A percentile compares a stretch with the other conserved stretches of the same genome.
These are phyloP conservation scores for Triangularia setosa DNA, from an alignment of 2,329 filamentous ascomycete species.

Conservation along the genomic window DNA sequence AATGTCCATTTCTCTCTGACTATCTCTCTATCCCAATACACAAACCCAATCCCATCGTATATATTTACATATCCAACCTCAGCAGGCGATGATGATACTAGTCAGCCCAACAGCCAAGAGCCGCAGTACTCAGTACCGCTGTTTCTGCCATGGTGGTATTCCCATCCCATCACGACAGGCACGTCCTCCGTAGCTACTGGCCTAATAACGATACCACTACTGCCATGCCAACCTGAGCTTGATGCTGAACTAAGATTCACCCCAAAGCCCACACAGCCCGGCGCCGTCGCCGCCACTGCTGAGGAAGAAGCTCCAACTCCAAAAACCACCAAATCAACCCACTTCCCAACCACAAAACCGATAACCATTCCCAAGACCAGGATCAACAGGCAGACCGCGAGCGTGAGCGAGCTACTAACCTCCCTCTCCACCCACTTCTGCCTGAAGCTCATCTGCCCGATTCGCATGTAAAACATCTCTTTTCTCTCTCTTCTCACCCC, in stretches of 20 bases:
- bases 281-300: background rate
- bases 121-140: background rate
- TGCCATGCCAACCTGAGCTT: too few relatives aligned
- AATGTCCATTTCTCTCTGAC: background rate
- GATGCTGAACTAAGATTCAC: background rate
- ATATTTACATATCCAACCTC: background rate
- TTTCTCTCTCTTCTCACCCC: background rate
- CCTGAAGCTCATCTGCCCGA: slow-evolving; percentile 30
- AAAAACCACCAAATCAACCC: slow-evolving; percentile 3
- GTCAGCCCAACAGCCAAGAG: background rate
- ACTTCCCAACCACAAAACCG: slow-evolving; percentile 16
- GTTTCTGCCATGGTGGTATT: background rate
- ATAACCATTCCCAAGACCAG: slow-evolving; percentile 26
- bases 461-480: slow-evolving; percentile 35
- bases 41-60: background rate
- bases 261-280: background rate
- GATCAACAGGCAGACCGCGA: slow-evolving; percentile 20
- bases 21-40: background rate
- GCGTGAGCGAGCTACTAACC: slow-evolving; percentile 28
- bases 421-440: slow-evolving; percentile 32
- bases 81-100: background rate
- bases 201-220: background rate
- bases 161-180: background rate
- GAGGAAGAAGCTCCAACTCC: background rate
- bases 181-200: background rate